phyloP scores from a whole-genome alignment of 2,329 filamentous ascomycete species.

The Kalmusia sp. region DNA sequence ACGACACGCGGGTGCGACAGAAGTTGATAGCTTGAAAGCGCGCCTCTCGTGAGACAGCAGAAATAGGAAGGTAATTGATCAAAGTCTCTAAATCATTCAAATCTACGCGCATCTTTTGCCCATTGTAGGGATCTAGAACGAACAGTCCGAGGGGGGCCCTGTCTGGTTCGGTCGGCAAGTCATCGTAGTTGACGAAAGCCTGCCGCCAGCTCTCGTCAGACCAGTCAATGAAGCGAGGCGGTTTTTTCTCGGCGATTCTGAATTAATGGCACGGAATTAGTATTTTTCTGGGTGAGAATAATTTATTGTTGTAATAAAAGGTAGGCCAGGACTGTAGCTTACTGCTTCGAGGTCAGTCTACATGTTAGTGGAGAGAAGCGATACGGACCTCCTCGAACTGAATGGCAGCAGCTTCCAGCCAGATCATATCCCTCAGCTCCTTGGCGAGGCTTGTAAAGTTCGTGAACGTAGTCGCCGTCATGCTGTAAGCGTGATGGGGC shows the following conservation, averaged over 20 bases:
- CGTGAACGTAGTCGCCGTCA: background rate
- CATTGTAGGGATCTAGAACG: background rate
- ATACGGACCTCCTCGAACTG: background rate
- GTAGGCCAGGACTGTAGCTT: too few species aligned
- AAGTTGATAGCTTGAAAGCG: background rate
- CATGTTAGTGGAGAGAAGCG: background rate
- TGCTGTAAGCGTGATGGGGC: background rate
- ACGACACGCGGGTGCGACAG: background rate
- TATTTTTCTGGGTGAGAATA: background rate
- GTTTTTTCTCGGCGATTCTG: too few species aligned
- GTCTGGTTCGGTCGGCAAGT: background rate
- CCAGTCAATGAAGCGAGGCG: too few species aligned
- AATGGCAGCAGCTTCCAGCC: background rate
- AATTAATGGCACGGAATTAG: too few species aligned
- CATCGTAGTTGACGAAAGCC: too few species aligned
- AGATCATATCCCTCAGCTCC: constrained; percentile 4
- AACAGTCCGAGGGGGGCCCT: background rate
- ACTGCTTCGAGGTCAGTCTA: background rate
- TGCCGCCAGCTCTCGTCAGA: too few species aligned
- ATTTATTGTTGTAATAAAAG: background rate
- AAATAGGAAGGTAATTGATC: background rate
- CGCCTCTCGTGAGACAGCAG: background rate
- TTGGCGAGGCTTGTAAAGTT: background rate
- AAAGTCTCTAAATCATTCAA: background rate
- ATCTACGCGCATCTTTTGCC: background rate